A percentile compares a stretch with the other conserved stretches of the same genome.
Conservation (phyloP, 176 grass and related monocot species). For the Rhynchospora breviuscula region DNA sequence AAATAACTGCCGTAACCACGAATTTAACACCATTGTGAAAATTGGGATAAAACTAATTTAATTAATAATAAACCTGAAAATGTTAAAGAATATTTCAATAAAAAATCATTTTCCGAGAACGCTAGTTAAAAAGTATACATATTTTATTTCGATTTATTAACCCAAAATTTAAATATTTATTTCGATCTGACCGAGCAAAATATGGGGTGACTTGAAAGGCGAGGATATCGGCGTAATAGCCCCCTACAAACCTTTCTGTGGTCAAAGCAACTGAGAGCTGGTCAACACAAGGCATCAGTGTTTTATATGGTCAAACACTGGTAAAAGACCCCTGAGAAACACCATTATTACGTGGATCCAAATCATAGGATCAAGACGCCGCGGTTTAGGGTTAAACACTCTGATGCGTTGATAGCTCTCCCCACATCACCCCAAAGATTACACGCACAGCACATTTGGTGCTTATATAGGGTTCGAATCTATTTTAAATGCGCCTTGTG, state of each 20-base stretch:
- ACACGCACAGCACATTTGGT: accelerated
- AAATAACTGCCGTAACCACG: too few relatives aligned
- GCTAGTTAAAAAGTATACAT: too few relatives aligned
- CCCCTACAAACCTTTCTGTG: constrained; percentile 10
- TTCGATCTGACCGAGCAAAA: neutral
- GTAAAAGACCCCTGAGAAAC: neutral
- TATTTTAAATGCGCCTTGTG: neutral
- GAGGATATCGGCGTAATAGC: constrained; percentile 10
- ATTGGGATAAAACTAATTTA: too few relatives aligned
- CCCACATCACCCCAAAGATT: neutral
- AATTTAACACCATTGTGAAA: too few relatives aligned
- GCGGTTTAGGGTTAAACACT: constrained; percentile 7
- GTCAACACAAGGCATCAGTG: neutral
- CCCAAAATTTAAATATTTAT: too few relatives aligned
- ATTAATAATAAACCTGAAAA: too few relatives aligned
- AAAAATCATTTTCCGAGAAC: too few relatives aligned
- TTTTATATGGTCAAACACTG: constrained; percentile 16
- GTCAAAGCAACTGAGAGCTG: neutral
- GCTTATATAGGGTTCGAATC: neutral
- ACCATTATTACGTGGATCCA: neutral
- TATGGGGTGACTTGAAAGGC: constrained; percentile 21
- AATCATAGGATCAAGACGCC: neutral
- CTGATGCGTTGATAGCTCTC: neutral
- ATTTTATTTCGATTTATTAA: too few relatives aligned
- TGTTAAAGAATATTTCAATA: too few relatives aligned